These are phyloP conservation scores for Cryoendolithus antarcticus DNA, from an alignment of 2,329 filamentous ascomycete species.

Conservation along the genomic window DNA sequence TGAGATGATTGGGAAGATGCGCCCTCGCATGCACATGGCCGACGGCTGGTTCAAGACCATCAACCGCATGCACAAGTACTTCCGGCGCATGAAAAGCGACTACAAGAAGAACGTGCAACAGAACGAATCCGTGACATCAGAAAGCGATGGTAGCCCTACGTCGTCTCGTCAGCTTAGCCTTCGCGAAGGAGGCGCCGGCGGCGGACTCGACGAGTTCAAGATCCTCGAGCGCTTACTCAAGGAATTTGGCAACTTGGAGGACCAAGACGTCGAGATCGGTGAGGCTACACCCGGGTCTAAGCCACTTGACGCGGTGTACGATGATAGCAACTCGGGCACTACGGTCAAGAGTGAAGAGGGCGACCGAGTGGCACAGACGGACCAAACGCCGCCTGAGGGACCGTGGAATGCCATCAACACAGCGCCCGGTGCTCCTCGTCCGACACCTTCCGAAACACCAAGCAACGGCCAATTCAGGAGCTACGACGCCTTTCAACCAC, in stretches of 20 bases:
- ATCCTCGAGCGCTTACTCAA: constrained; percentile 25
- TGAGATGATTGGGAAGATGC: constrained; percentile 41
- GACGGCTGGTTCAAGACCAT: constrained; percentile 44
- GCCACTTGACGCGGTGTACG: constrained; percentile 15
- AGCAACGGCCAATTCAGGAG: constrained; percentile 16
- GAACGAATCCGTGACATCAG: constrained; percentile 16
- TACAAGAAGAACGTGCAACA: constrained; percentile 26
- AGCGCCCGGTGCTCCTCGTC: constrained; percentile 15
- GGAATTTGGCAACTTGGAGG: constrained; percentile 25
- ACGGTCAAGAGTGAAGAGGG: constrained; percentile 24
- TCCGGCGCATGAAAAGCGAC: constrained; percentile 39
- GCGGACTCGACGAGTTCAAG: constrained; percentile 45
- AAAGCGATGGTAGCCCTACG: constrained; percentile 17
- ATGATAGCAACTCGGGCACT: constrained; percentile 17
- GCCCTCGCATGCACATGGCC: constrained; percentile 43
- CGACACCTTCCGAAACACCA: constrained; percentile 11
- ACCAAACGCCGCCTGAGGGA: constrained; percentile 17
- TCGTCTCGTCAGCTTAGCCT: constrained; percentile 28
- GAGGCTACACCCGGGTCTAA: constrained; percentile 8
- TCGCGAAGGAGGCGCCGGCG: constrained; percentile 33
- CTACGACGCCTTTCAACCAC: constrained; percentile 17
- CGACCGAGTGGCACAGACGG: constrained; percentile 6
- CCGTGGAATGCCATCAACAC: constrained; percentile 30
- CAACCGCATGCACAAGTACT: constrained; percentile 42
- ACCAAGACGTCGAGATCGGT: constrained; percentile 26